Evolutionary conservation across 352 stramenopile genomes (phyloP), one percentile per base, ranked within the genome.

Genomic region (Globisporangium spiculum): DNA sequence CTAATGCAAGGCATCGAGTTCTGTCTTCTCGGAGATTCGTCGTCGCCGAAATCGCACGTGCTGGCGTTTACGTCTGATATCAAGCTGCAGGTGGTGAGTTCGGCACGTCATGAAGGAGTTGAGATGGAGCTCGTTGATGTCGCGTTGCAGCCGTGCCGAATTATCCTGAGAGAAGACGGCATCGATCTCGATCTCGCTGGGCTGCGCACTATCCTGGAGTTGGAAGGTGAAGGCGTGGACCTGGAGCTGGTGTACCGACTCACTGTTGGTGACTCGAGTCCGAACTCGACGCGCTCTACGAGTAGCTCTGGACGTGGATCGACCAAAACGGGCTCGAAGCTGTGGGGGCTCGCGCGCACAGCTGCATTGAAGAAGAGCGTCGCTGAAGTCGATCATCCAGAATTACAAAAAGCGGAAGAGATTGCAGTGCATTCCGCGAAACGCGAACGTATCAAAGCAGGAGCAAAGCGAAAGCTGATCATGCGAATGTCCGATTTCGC

Each of bases 401-500:
- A 83, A 27, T 24, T 88, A 22, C 46, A 76, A 54, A 78, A 80
- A 46, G 65, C 70, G 2, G 76, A 85, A 20, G 71, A 83, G 38
- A 57, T 73, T 5, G 63, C 70, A 1, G 26, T 84, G 12, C 72
- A 65, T 22, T 56, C 66, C 9, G 50, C 59, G 16, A 74, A 65
- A 26, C 74, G 58, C 54, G 75, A 89, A 18, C 84, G 84, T 24
- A 30, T 83, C 30, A 90, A 90, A 68, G 55, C 86, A 24, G 76
- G 70, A 16, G 89, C 81, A 3, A 77, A 79, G 46, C 76, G 89
- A 32, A 88, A 89, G 62, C 32, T 96, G 34, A 80, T 80, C 10
- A 80, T 96, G 69, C 78, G 83, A 57, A 91, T 96, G 82, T 94
- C 87, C 16, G 87, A 95, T 48, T 95, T 95, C 68, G 89, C 78